These are phyloP conservation scores for Alternaria arbusti DNA, from an alignment of 2,329 filamentous ascomycete genomes.

Conservation along the genomic window DNA sequence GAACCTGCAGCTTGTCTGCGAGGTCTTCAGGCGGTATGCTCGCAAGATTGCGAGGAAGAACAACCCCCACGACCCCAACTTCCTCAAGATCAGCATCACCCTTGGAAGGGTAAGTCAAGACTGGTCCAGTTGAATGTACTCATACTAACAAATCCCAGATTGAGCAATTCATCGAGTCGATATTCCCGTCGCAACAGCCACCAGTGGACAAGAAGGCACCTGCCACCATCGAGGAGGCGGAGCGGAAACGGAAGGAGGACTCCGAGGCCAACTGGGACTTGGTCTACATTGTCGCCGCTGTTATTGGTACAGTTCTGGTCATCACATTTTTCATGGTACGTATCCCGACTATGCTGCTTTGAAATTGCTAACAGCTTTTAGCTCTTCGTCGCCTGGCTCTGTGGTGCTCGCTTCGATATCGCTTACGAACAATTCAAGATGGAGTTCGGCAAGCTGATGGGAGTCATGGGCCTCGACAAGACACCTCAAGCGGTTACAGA, in stretches of 20 bases:
- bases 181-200: constrained; percentile 85
- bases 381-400: constrained; percentile 77
- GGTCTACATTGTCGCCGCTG: constrained; percentile 69
- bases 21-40: constrained; percentile 79
- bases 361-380: constrained; percentile 49
- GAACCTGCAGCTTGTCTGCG: constrained; percentile 80
- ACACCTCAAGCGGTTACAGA: constrained; percentile 19
- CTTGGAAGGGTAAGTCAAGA: constrained; percentile 74
- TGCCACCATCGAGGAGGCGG: constrained; percentile 61
- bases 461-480: constrained; percentile 26
- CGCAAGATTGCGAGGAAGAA: constrained; percentile 92
- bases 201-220: constrained; percentile 51
- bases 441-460: constrained; percentile 49
- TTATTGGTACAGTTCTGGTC: constrained; percentile 71
- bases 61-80: constrained; percentile 90
- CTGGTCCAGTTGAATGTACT: background rate
- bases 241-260: constrained; percentile 59
- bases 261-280: constrained; percentile 62
- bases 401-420: constrained; percentile 83
- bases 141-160: constrained; percentile 62
- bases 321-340: constrained; percentile 82
- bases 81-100: constrained; percentile 85
- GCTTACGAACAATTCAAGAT: constrained; percentile 65
- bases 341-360: constrained; percentile 15
- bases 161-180: constrained; percentile 91